Conservation (phyloP, 768 basidiomycete species). For the Hygrocybe punicea region DNA sequence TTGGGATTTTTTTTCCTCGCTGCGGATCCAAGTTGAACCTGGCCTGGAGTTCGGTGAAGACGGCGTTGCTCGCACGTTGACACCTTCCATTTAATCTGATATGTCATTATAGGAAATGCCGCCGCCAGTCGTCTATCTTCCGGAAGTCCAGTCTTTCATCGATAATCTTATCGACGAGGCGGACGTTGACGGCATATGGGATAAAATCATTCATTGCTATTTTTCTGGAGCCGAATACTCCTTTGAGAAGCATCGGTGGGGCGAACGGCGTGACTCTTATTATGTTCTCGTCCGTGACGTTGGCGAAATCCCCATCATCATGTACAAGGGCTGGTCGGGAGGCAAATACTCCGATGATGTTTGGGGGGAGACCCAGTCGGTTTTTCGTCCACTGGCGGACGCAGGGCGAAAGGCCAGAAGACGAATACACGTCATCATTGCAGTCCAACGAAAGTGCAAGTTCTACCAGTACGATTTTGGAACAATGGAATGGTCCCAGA, state of each 20-base stretch:
- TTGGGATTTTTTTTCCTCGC: too few relatives aligned
- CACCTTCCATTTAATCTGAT: too few relatives aligned
- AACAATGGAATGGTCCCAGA: neutral
- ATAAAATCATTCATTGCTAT: neutral
- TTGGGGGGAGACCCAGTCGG: neutral
- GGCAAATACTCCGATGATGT: neutral
- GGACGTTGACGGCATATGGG: neutral
- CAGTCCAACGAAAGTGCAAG: neutral
- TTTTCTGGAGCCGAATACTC: neutral
- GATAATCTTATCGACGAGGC: neutral
- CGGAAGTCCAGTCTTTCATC: neutral
- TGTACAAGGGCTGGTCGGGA: neutral
- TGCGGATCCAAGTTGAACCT: too few relatives aligned
- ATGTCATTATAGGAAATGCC: too few relatives aligned
- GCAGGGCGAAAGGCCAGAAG: neutral
- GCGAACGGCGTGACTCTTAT: neutral
- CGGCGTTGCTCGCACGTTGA: too few relatives aligned
- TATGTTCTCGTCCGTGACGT: neutral
- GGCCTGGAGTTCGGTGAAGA: too few relatives aligned
- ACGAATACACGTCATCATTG: neutral
- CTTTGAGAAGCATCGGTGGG: neutral
- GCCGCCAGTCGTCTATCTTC: neutral
- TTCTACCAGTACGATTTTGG: neutral
- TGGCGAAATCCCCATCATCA: neutral
- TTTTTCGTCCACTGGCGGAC: neutral